phyloP scores from a whole-genome alignment of 2,329 filamentous ascomycete species.

The Phoma herbarum region DNA sequence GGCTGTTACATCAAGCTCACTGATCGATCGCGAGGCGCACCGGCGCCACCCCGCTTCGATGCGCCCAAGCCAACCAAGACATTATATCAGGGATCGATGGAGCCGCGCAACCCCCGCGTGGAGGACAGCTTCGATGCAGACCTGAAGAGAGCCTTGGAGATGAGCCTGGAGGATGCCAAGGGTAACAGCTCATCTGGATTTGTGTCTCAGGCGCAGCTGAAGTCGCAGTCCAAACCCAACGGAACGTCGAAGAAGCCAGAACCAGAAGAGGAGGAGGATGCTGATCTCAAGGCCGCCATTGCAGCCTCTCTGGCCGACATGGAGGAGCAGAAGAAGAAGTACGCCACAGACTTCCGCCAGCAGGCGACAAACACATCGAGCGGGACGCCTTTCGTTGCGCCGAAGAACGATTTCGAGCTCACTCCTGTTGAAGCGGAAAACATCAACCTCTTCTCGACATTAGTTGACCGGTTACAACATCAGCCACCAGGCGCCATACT shows the following conservation, averaged over 20 bases:
- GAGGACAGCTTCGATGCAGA: slow-evolving; percentile 96
- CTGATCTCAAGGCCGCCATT: slow-evolving; percentile 92
- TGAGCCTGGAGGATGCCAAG: slow-evolving; percentile 95
- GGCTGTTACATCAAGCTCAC: slow-evolving; percentile 92
- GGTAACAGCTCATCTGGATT: slow-evolving; percentile 75
- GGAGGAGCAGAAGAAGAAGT: slow-evolving; percentile 96
- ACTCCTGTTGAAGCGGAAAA: slow-evolving; percentile 95
- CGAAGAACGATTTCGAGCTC: slow-evolving; percentile 94
- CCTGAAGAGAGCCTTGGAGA: slow-evolving; percentile 88
- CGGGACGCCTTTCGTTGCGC: slow-evolving; percentile 61
- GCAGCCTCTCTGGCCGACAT: slow-evolving; percentile 94
- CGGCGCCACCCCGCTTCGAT: slow-evolving; percentile 56
- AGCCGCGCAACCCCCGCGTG: slow-evolving; percentile 85
- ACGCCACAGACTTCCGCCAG: slow-evolving; percentile 83
- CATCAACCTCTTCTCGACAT: slow-evolving; percentile 92
- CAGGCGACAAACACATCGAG: slow-evolving; percentile 67
- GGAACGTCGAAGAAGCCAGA: slow-evolving; percentile 47
- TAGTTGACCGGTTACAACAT: slow-evolving; percentile 93
- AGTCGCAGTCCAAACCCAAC: slow-evolving; percentile 51
- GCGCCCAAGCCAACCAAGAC: slow-evolving; percentile 67
- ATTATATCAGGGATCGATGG: slow-evolving; percentile 75
- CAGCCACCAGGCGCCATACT: slow-evolving; percentile 95
- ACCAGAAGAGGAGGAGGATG: slow-evolving; percentile 82
- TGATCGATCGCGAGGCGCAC: slow-evolving; percentile 67
- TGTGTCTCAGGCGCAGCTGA: slow-evolving; percentile 68